phyloP scores from a whole-genome alignment of 768 basidiomycete species.

The Boletellus sp. region DNA sequence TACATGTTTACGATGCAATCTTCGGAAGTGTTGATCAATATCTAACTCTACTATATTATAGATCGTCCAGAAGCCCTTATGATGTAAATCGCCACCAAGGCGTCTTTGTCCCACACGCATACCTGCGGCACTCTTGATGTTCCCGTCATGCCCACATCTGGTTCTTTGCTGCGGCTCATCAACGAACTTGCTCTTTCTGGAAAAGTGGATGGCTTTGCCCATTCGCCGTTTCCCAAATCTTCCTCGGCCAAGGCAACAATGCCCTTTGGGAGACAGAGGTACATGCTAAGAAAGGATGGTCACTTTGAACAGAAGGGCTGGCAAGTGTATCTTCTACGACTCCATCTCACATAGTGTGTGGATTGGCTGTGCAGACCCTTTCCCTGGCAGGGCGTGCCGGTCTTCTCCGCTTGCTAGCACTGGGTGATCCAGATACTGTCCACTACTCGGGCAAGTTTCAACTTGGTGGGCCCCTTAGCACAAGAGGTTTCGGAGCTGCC shows the following conservation, averaged over 20 bases:
- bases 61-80: no score
- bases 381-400: constrained; percentile 75
- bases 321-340: constrained; percentile 9
- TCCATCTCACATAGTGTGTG: background rate
- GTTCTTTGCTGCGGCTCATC: constrained; percentile 18
- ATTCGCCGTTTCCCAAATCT: background rate
- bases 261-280: constrained; percentile 28
- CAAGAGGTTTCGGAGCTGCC: constrained; percentile 74
- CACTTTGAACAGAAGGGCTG: constrained; percentile 16
- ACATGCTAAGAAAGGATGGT: constrained; percentile 22
- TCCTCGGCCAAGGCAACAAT: constrained; percentile 22
- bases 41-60: no score
- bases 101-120: constrained; percentile 77
- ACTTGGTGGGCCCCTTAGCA: constrained; percentile 84
- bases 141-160: constrained; percentile 25
- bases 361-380: constrained; percentile 49
- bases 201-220: constrained; percentile 20
- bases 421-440: constrained; percentile 34
- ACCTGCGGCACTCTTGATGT: constrained; percentile 47
- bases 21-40: constrained; percentile 7
- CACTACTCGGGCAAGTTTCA: constrained; percentile 59
- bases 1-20: constrained; percentile 1
- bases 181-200: constrained; percentile 20
- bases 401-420: constrained; percentile 59
- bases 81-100: constrained; percentile 77